Evolutionary conservation across 169 alveolate species (phyloP), one percentile per base, ranked within the genome.

Genomic region (Eimeria nieschulzi): DNA sequence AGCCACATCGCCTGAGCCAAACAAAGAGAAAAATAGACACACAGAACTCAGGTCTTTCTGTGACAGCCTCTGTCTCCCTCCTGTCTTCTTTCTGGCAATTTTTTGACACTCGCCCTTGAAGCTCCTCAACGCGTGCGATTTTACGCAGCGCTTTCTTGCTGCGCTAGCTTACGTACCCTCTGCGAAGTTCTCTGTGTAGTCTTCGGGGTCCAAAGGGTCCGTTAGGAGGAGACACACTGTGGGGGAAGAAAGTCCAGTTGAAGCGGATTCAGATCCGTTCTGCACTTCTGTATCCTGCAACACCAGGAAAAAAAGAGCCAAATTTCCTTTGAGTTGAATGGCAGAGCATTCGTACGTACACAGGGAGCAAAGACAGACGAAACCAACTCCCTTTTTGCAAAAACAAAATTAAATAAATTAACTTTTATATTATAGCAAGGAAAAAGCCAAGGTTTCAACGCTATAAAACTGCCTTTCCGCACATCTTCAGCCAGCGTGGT

Each of bases 61-160:
- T 99, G 98, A 82, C 98, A 78, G 98, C 98, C 90, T 99, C 99
- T 61, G 99, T 92, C 55, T 96, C 95, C 59, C 99, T 97, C 13
- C 99, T 99, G 95, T 94, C 98, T 93, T 96, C 97, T 93, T 96
- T 95, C 95, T 98, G 98, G 94, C 98, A 97, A 80, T 98, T 97
- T 54, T 98, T 98, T 5, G 96, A 99, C 99, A 98, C 91, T 99
- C 99, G 99, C 95, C 63, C 98, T 95, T 46, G 96, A 70, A 95
- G 97, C 91, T 96, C 96, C 78, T 96, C 99, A 10, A 97, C 93
- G 39, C 97, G 97, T 39, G 46, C 46, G 46, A 33, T 3, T 33
- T 33, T 33, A 33, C 68, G 68, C 33, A 21, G 23, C 51, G 7
- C 21, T 21, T 68, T 17, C 39, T 68, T 68, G 39, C 12, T 21